Percentiles rank a stretch among this genome's conserved stretches.
Conservation (phyloP, 106 monocot genomes). For the Posidonia australis region DNA sequence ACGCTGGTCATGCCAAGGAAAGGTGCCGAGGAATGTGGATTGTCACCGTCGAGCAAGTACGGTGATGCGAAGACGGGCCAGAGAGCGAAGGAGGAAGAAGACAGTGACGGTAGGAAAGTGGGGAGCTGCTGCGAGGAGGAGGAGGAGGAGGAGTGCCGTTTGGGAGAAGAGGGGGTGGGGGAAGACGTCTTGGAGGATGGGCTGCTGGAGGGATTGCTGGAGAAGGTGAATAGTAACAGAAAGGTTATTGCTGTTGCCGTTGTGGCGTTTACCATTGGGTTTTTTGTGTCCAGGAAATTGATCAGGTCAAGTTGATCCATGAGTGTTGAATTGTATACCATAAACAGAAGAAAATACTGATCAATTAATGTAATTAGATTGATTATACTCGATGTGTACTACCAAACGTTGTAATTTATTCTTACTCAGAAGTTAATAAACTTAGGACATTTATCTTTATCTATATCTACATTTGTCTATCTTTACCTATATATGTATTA, state of each 20-base stretch:
- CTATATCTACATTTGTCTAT: too few relatives aligned
- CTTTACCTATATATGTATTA: too few relatives aligned
- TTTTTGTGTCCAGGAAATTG: slow-evolving; percentile 25
- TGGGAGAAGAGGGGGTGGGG: background rate
- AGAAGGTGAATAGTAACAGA: slow-evolving; percentile 23
- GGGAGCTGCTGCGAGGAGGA: background rate
- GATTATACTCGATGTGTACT: too few relatives aligned
- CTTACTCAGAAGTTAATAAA: too few relatives aligned
- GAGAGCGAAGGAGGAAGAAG: background rate
- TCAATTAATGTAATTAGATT: too few relatives aligned
- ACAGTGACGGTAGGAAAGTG: background rate
- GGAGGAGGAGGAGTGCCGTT: background rate
- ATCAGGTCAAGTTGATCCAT: too few relatives aligned
- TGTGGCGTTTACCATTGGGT: slow-evolving; percentile 31
- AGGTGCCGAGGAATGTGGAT: background rate
- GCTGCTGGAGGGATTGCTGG: slow-evolving; percentile 8
- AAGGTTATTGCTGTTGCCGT: slow-evolving; percentile 28
- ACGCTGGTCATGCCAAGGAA: slow-evolving; percentile 16
- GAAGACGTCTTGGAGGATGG: slow-evolving; percentile 7
- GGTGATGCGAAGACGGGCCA: background rate
- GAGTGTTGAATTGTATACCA: too few relatives aligned
- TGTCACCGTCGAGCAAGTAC: background rate
- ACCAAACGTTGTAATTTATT: too few relatives aligned
- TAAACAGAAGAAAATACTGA: too few relatives aligned
- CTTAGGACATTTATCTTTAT: too few relatives aligned